phyloP scores from a whole-genome alignment of 139 green algal genomes.

The Spirogloea muscicola region DNA sequence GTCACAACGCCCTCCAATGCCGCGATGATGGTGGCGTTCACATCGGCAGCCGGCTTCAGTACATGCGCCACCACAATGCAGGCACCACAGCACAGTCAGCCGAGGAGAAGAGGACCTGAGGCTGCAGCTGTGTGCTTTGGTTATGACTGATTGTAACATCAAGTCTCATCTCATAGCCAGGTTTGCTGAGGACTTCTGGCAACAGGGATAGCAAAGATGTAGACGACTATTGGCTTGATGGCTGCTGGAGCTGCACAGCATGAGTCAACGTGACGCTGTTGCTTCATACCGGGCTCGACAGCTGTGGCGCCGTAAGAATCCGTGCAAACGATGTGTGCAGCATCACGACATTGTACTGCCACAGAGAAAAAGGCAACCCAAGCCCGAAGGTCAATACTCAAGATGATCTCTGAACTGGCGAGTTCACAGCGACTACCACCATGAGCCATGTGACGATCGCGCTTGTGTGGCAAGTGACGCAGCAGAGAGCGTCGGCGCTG shows the following conservation, averaged over 20 bases:
- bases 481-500: too few species aligned
- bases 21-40: background rate
- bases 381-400: background rate
- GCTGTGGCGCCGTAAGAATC: background rate
- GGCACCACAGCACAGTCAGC: background rate
- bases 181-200: too few species aligned
- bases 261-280: background rate
- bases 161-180: too few species aligned
- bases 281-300: background rate
- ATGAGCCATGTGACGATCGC: too few species aligned
- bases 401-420: background rate
- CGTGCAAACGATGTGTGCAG: slow-evolving; percentile 35
- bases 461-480: too few species aligned
- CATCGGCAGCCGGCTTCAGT: background rate
- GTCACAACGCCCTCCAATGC: background rate
- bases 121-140: too few species aligned
- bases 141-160: too few species aligned
- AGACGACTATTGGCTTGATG: background rate
- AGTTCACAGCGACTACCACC: background rate
- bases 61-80: background rate
- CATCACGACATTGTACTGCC: slow-evolving; percentile 38
- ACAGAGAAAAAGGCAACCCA: background rate
- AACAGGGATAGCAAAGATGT: background rate
- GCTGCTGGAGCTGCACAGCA: background rate
- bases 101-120: background rate